phyloP scores from a whole-genome alignment of 2,329 filamentous ascomycete species.

The Fusarium tanahbumbuense region DNA sequence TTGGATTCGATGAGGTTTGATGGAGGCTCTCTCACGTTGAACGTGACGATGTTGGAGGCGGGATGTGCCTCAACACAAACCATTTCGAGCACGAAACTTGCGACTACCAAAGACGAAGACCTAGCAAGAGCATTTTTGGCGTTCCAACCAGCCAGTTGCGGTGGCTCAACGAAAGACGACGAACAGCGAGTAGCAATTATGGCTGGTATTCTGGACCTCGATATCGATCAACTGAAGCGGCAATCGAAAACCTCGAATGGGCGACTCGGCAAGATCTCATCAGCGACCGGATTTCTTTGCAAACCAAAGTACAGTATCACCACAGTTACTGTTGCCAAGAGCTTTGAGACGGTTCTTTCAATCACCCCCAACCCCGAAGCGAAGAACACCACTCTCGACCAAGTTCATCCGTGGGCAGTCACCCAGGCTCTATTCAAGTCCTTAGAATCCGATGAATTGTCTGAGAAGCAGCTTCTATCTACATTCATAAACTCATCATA shows the following conservation, averaged over 20 bases:
- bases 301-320: constrained; percentile 40
- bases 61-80: constrained; percentile 36
- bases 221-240: constrained; percentile 31
- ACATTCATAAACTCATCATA: constrained; percentile 33
- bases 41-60: constrained; percentile 46
- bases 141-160: constrained; percentile 37
- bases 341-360: constrained; percentile 29
- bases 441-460: constrained; percentile 15
- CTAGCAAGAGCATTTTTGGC: constrained; percentile 34
- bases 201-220: constrained; percentile 31
- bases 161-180: constrained; percentile 26
- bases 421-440: constrained; percentile 38
- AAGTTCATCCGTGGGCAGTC: constrained; percentile 39
- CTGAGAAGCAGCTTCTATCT: constrained; percentile 11
- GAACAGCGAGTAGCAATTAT: constrained; percentile 42
- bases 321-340: constrained; percentile 33
- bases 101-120: constrained; percentile 14
- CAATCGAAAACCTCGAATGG: constrained; percentile 22
- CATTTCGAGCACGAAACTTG: constrained; percentile 34
- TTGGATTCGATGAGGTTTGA: constrained; percentile 43
- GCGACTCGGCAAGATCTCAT: constrained; percentile 25
- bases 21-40: constrained; percentile 39
- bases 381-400: constrained; percentile 33
- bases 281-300: constrained; percentile 37
- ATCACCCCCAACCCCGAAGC: constrained; percentile 1